Conservation (phyloP, 768 basidiomycete species). For the Suillus tomentosus region DNA sequence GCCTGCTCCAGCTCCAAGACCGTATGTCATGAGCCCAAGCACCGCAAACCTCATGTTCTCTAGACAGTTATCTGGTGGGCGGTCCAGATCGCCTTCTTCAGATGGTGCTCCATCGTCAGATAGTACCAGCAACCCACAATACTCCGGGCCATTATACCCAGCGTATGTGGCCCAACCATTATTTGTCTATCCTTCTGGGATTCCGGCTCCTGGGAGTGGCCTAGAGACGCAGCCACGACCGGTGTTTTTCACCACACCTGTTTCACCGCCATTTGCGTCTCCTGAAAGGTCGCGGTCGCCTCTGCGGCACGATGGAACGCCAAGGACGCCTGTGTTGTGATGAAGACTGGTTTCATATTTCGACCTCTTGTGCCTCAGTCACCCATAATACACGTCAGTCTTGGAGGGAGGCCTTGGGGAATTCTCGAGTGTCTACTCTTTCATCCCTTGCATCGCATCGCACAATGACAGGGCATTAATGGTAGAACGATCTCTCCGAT, state of each 20-base stretch:
- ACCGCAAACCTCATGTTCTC: slow-evolving; percentile 30
- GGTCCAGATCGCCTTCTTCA: slow-evolving; percentile 33
- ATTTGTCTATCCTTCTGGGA: slow-evolving; percentile 32
- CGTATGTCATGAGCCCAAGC: slow-evolving; percentile 34
- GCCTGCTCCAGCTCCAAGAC: slow-evolving; percentile 21
- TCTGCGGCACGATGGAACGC: slow-evolving; percentile 1
- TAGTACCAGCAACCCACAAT: slow-evolving; percentile 32
- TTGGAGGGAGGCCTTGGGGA: not conserved
- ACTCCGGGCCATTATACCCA: slow-evolving; percentile 21
- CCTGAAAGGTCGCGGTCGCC: slow-evolving; percentile 8
- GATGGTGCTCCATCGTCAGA: slow-evolving; percentile 32
- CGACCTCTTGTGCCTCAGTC: not conserved
- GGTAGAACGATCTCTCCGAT: not conserved
- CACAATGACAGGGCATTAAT: not conserved
- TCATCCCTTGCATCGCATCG: not conserved
- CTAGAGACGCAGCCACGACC: slow-evolving; percentile 2
- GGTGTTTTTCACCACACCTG: slow-evolving; percentile 6
- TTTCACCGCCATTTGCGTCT: not conserved
- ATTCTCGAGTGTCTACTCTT: not conserved
- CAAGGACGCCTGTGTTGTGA: slow-evolving; percentile 4
- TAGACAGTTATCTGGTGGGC: slow-evolving; percentile 16
- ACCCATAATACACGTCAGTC: not conserved
- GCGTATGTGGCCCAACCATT: slow-evolving; percentile 33
- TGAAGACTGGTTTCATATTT: not conserved
- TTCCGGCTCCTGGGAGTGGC: slow-evolving; percentile 29